These are phyloP conservation scores for Eucalyptus sideroxylon DNA, from an alignment of 345 rosid species.

Conservation along the genomic window DNA sequence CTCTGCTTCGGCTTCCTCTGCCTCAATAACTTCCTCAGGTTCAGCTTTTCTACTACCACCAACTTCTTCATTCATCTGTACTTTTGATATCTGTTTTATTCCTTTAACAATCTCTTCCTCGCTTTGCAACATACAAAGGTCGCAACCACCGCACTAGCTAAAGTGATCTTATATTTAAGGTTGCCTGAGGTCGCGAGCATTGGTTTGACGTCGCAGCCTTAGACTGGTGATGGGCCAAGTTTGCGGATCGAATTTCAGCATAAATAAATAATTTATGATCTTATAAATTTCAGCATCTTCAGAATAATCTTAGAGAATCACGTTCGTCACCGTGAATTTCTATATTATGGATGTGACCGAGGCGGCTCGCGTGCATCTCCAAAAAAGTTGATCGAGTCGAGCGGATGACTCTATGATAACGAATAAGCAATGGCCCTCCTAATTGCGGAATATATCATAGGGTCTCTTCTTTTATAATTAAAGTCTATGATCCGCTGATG, in stretches of 20 bases:
- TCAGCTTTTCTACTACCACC: too few species aligned
- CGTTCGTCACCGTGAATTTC: background rate
- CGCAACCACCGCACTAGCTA: background rate
- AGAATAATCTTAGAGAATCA: background rate
- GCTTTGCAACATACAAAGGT: background rate
- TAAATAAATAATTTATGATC: background rate
- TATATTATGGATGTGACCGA: background rate
- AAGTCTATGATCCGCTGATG: background rate
- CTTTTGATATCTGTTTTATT: too few species aligned
- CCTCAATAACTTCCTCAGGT: too few species aligned
- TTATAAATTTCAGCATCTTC: background rate
- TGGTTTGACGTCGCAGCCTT: background rate
- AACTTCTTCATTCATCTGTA: too few species aligned
- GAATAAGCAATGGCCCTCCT: background rate
- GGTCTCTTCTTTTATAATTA: background rate
- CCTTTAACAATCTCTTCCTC: background rate
- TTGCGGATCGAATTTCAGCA: background rate
- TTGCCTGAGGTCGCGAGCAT: background rate
- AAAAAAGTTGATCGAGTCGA: background rate
- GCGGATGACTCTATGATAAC: background rate
- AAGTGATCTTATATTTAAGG: background rate
- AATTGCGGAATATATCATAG: background rate
- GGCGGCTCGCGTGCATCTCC: background rate
- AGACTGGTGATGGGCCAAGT: background rate
- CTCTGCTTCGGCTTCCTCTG: too few species aligned